These are phyloP conservation scores for Oehlia diaphana DNA, from an alignment of 192 early-diverging fungal species.

Conservation along the genomic window DNA sequence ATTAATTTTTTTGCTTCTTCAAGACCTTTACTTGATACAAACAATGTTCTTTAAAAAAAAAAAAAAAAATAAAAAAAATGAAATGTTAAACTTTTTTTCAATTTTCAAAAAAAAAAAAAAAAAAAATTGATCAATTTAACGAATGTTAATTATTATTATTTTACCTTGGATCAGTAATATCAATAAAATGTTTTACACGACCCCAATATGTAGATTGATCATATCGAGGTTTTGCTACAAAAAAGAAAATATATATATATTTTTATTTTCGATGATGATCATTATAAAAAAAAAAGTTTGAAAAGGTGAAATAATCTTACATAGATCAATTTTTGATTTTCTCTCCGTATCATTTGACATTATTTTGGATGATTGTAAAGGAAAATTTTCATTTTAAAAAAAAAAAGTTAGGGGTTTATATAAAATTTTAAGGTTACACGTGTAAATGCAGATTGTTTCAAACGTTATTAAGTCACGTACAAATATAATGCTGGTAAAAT, in stretches of 20 bases:
- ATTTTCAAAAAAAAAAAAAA: too few relatives aligned
- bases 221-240: slow-evolving; percentile 50
- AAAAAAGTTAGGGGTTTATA: too few relatives aligned
- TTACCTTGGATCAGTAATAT: slow-evolving; percentile 69
- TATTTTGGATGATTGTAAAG: neutral
- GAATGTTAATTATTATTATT: neutral
- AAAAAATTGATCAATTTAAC: too few relatives aligned
- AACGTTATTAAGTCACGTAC: too few relatives aligned
- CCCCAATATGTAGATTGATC: slow-evolving; percentile 76
- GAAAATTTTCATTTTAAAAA: too few relatives aligned
- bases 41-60: slow-evolving; percentile 51
- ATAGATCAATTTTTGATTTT: neutral
- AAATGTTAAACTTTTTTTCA: too few relatives aligned
- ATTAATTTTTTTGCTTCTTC: slow-evolving; percentile 63
- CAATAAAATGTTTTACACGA: slow-evolving; percentile 71
- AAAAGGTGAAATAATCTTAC: neutral
- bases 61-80: neutral
- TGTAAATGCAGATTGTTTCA: too few relatives aligned
- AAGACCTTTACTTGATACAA: slow-evolving; percentile 58
- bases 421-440: too few relatives aligned
- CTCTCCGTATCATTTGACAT: neutral
- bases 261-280: too few relatives aligned
- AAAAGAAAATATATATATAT: neutral
- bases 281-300: too few relatives aligned
- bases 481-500: too few relatives aligned